These are phyloP conservation scores for Trypanosoma lewisi DNA, from an alignment of 208 protist genomes.

Conservation along the genomic window DNA sequence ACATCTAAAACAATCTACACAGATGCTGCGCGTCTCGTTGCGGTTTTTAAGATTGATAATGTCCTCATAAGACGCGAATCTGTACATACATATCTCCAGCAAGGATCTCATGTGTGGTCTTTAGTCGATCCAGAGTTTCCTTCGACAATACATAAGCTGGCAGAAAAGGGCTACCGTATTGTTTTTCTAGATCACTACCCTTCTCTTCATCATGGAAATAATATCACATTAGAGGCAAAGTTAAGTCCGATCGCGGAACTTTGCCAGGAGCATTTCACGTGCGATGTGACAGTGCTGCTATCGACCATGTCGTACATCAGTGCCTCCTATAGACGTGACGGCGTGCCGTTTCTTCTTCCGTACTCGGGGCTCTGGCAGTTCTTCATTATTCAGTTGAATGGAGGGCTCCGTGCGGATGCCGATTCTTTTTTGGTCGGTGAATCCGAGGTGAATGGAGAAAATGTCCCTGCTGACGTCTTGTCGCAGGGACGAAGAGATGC, in stretches of 20 bases:
- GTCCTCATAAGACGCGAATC: conserved; percentile 30
- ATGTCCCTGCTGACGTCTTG: not conserved
- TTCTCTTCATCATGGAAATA: conserved; percentile 71
- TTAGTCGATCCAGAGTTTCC: conserved; percentile 21
- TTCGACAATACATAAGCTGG: conserved; percentile 29
- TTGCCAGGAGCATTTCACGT: conserved; percentile 30
- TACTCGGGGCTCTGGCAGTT: conserved; percentile 58
- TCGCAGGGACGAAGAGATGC: conserved; percentile 11
- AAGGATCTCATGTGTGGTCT: conserved; percentile 6
- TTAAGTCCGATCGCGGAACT: conserved; percentile 46
- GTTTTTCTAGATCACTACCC: conserved; percentile 83
- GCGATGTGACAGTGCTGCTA: conserved; percentile 60
- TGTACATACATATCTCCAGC: conserved; percentile 8
- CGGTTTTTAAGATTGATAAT: conserved; percentile 73
- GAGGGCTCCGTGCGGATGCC: conserved; percentile 55
- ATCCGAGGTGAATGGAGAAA: not conserved
- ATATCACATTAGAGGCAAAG: conserved; percentile 32
- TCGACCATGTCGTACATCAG: conserved; percentile 75
- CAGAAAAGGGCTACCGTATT: conserved; percentile 63
- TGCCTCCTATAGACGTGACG: conserved; percentile 31
- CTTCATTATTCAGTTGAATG: conserved; percentile 66
- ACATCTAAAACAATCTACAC: conserved; percentile 32
- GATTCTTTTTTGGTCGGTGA: conserved; percentile 55
- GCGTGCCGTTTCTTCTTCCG: conserved; percentile 46
- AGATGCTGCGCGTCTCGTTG: conserved; percentile 58